Base-by-base conservation (phyloP, 768 basidiomycete species). In the Phlegmacium glaucopus region DNA sequence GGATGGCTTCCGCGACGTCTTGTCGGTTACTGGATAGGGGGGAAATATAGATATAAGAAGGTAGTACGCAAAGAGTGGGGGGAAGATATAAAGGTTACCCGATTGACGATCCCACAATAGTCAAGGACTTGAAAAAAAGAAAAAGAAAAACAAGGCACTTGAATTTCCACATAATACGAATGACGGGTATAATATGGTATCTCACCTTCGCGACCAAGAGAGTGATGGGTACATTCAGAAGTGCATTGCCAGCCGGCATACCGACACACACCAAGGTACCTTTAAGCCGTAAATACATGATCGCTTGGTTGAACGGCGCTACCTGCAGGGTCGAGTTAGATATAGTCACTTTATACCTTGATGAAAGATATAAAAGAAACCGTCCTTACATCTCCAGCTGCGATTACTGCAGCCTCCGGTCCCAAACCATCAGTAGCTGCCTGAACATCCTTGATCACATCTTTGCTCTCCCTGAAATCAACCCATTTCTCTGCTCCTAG, bases 231-330 rank as follows among this genome's bases (percentile, higher is more conserved):
- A 79, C 74, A 34, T 68, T 71, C 7, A 87, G 61, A n/a, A 66
- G 66, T 4, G 77, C 80, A 29, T 68, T 64, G 12, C 73, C 71
- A 29, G 55, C 66, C 4, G 72, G 70, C 40, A 92, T 69, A 9
- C 90, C 90, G 43, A 93, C 85, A 25, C 76, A 80, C 53, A 92
- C 83, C 48, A 92, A 66, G 6, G 79, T 82, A 3, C 88, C 87
- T 39, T 77, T 77, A 4, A 72, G 63, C 41, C 88, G 80, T 45
- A 92, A 66, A 64, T 91, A 93, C 57, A 83, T 72, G 9, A 84
- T 55, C 1, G 82, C 84, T 64, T 84, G 78, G 37, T 72, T 71
- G 51, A 73, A 69, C 3, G 72, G 72, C 18, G 55, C 57, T 8
- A 61, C 54, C 71, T 73, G 22, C 22, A 22, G 16, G 7, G 37